Evolutionary conservation across 1,284 basidiomycete genomes (phyloP), one percentile per base, ranked within the genome.

Genomic region (Microbotryum violaceum): DNA sequence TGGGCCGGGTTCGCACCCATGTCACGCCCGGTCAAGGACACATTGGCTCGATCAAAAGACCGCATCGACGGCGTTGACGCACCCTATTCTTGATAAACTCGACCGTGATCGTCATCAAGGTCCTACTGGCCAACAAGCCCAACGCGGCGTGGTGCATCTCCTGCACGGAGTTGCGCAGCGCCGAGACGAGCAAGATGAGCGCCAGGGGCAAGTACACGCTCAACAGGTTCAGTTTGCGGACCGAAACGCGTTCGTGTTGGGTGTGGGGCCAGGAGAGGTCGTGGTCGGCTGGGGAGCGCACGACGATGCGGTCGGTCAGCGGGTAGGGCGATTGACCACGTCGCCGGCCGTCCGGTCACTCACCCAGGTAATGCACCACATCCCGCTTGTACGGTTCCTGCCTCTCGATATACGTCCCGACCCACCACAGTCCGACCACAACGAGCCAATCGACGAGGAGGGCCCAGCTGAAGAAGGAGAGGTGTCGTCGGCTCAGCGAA

Each of bases 401-500:
- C 1, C 4, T 33, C 50, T 66, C 62, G 55, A 68, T 56, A 45
- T 56, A 54, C 10, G 29, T 31, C 0, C 51, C 29, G 5, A 64
- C 27, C 50, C 48, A 18, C 21, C 42, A 29, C 21, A 70, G 52
- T 1, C 53, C 25, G 27, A 65, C 18, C 44, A 64, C 52, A 21
- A 66, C 58, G 27, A 54, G 14, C 70, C 70, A 71, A 62, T 71
- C 70, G 56, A 63, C 64, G 16, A 64, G 27, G 31, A 71, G 27
- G 1, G 70, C 66, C 4, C 66, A 60, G 1, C 58, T 37, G 52
- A 71, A 59, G 56, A 56, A 66, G 46, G 46, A 25, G 23, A 59
- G 23, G 18, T 57, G 44, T n/a, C 12, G 14, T 56, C 25, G 49
- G 4, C 0, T 42, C 14, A 42, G 16, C 14, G 37, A 42, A 18